phyloP scores from a whole-genome alignment of 2,329 filamentous ascomycete genomes.

The Cucurbitaria berberidis region DNA sequence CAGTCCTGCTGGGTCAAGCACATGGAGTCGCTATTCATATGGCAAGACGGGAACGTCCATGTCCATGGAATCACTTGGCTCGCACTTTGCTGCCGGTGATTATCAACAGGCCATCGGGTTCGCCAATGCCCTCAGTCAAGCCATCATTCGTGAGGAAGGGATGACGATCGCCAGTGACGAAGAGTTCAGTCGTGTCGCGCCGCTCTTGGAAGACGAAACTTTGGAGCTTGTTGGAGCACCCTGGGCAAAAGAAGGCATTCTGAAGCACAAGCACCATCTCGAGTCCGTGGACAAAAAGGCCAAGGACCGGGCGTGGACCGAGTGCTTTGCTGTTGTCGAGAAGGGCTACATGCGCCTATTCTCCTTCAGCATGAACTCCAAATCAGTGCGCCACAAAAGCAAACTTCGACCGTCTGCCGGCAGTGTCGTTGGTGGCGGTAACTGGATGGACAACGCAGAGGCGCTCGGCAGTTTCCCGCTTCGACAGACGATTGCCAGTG shows the following conservation, averaged over 20 bases:
- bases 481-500: slow-evolving; percentile 88
- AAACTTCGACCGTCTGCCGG: slow-evolving; percentile 63
- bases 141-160: slow-evolving; percentile 89
- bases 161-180: slow-evolving; percentile 61
- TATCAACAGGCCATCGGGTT: slow-evolving; percentile 98
- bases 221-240: slow-evolving; percentile 92
- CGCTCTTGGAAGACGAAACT: slow-evolving; percentile 88
- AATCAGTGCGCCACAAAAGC: slow-evolving; percentile 73
- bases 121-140: slow-evolving; percentile 93
- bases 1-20: slow-evolving; percentile 90
- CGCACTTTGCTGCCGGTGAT: slow-evolving; percentile 74
- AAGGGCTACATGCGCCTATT: slow-evolving; percentile 94
- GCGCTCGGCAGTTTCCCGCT: slow-evolving; percentile 86
- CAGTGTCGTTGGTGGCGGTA: slow-evolving; percentile 86
- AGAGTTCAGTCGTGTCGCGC: slow-evolving; percentile 64
- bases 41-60: slow-evolving; percentile 90
- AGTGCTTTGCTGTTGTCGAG: slow-evolving; percentile 95
- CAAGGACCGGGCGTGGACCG: slow-evolving; percentile 92
- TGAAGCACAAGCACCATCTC: slow-evolving; percentile 95
- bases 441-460: slow-evolving; percentile 97
- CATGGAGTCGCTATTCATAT: slow-evolving; percentile 92
- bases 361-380: slow-evolving; percentile 81
- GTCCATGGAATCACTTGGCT: slow-evolving; percentile 89
- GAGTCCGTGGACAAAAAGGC: slow-evolving; percentile 89
- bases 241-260: slow-evolving; percentile 95